Evolutionary conservation across 2,329 filamentous ascomycete genomes (phyloP).

Genomic region (Cercospora canescens): DNA sequence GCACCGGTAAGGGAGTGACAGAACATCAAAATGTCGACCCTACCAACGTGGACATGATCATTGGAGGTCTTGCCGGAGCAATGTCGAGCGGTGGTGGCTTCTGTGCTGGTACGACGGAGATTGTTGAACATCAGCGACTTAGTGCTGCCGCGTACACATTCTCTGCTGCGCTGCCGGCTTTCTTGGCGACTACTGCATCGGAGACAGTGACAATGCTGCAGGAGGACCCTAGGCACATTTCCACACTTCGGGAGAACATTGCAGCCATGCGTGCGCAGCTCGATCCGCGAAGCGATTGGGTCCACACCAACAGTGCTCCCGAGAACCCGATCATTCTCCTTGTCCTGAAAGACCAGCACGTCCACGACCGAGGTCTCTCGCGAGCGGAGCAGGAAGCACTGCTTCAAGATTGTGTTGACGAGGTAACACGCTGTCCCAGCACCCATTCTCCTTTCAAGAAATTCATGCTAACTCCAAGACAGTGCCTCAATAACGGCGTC

Average conservation of each 20-base stretch:
- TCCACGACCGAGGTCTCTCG: constrained; percentile 67
- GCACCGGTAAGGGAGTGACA: constrained; percentile 87
- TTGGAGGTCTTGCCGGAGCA: constrained; percentile 86
- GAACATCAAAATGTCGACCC: constrained; percentile 97
- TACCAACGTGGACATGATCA: constrained; percentile 92
- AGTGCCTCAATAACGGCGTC: constrained; percentile 85
- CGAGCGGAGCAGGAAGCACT: constrained; percentile 75
- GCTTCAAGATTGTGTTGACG: constrained; percentile 90
- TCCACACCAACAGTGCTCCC: constrained; percentile 73
- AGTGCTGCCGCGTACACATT: constrained; percentile 91
- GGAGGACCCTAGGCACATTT: constrained; percentile 78
- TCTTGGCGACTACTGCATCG: constrained; percentile 92
- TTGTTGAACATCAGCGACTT: constrained; percentile 94
- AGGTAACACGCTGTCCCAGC: constrained; percentile 59
- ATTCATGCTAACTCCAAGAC: constrained; percentile 14
- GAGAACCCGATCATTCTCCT: constrained; percentile 90
- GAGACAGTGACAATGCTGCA: constrained; percentile 86
- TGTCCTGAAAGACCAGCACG: constrained; percentile 78
- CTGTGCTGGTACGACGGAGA: constrained; percentile 86
- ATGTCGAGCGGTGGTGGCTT: constrained; percentile 93
- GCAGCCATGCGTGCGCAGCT: constrained; percentile 82
- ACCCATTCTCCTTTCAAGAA: neutral
- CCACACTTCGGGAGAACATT: constrained; percentile 80
- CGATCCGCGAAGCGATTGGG: constrained; percentile 92
- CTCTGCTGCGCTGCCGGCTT: constrained; percentile 89